Evolutionary conservation across 129 eudicot genomes (phyloP).

Genomic region (Scalesia atractyloides): DNA sequence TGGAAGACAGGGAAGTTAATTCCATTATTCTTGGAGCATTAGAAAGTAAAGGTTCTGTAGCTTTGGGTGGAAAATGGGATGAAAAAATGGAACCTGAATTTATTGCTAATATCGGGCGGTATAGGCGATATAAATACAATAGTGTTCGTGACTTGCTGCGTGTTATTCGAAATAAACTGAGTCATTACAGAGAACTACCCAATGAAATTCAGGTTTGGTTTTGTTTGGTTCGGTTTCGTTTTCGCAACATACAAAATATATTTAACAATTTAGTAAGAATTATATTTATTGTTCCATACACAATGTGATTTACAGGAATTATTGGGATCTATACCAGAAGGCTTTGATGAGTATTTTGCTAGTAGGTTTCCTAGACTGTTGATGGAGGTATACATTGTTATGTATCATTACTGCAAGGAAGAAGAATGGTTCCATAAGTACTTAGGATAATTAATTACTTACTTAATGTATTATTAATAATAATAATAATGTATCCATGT

Average conservation of each 20-base stretch:
- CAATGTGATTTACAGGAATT: slow-evolving; percentile 48
- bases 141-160: slow-evolving; percentile 83
- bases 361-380: slow-evolving; percentile 75
- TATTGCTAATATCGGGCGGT: slow-evolving; percentile 62
- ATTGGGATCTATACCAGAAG: slow-evolving; percentile 83
- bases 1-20: slow-evolving; percentile 70
- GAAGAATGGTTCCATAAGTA: slow-evolving; percentile 77
- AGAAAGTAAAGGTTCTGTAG: slow-evolving; percentile 65
- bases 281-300: not conserved
- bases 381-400: slow-evolving; percentile 85
- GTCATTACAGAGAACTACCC: slow-evolving; percentile 87
- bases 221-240: slow-evolving; percentile 8
- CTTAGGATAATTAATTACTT: slow-evolving; percentile 17
- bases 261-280: not conserved
- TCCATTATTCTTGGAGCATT: slow-evolving; percentile 63
- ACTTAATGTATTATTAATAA: slow-evolving; percentile 19
- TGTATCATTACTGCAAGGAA: slow-evolving; percentile 54
- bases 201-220: slow-evolving; percentile 70
- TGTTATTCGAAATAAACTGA: slow-evolving; percentile 82
- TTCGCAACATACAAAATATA: not conserved
- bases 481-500: not conserved
- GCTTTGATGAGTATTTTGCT: slow-evolving; percentile 73
- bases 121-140: slow-evolving; percentile 76
- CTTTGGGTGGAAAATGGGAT: slow-evolving; percentile 78
- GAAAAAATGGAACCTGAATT: slow-evolving; percentile 80